A percentile compares a stretch with the other conserved stretches of the same genome.
These are phyloP conservation scores for Candida qinlingensis DNA, from an alignment of 805 yeast genomes.

Conservation along the genomic window DNA sequence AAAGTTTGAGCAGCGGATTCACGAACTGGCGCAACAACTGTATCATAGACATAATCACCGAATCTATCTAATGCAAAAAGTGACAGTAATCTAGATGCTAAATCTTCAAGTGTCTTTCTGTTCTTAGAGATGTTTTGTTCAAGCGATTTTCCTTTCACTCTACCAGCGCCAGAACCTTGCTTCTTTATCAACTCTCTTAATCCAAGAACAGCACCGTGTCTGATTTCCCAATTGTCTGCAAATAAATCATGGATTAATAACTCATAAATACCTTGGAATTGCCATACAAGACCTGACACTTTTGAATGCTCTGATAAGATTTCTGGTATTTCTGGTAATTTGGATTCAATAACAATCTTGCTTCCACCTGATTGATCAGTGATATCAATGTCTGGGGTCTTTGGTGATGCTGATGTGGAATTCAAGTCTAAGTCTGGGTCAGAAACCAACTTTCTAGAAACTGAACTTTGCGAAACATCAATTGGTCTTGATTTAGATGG, in stretches of 20 bases:
- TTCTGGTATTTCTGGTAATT: conserved; percentile 57
- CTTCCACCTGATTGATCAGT: conserved; percentile 78
- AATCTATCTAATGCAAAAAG: conserved; percentile 89
- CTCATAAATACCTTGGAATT: conserved; percentile 89
- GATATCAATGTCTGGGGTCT: conserved; percentile 40
- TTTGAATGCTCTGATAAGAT: conserved; percentile 65
- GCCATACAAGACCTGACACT: conserved; percentile 80
- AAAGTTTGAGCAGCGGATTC: conserved; percentile 94
- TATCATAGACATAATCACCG: conserved; percentile 95
- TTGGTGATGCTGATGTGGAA: conserved; percentile 15
- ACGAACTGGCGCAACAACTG: conserved; percentile 96
- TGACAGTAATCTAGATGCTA: conserved; percentile 79
- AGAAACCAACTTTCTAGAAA: conserved; percentile 46
- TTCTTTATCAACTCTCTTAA: conserved; percentile 76
- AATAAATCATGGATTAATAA: conserved; percentile 72
- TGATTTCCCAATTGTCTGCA: conserved; percentile 84
- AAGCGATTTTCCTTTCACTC: conserved; percentile 56
- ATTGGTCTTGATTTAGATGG: conserved; percentile 44
- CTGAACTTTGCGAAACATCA: conserved; percentile 67
- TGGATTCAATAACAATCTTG: conserved; percentile 80
- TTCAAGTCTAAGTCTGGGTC: conserved; percentile 23
- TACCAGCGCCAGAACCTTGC: conserved; percentile 84
- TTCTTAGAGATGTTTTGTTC: conserved; percentile 65
- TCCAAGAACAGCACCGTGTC: conserved; percentile 96
- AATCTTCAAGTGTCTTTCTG: conserved; percentile 71